Conservation (phyloP, 768 basidiomycete species). For the Agaricus blazei region DNA sequence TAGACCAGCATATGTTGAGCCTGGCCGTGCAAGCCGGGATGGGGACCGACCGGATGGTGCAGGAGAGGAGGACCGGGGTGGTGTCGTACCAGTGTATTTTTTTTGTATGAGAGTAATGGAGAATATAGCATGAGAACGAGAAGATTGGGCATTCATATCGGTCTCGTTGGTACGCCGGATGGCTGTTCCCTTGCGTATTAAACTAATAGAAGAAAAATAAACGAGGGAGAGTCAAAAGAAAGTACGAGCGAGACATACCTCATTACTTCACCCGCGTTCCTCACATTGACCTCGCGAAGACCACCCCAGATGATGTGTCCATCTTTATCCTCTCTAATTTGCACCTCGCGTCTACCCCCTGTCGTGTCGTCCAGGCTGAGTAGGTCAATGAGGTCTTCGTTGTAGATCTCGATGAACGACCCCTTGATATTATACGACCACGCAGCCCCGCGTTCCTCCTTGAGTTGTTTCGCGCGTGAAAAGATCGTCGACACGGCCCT, state of each 20-base stretch:
- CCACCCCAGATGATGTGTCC: slow-evolving; percentile 98
- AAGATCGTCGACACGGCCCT: slow-evolving; percentile 91
- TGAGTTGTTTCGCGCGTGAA: slow-evolving; percentile 65
- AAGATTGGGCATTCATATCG: slow-evolving; percentile 98
- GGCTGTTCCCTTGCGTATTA: slow-evolving; percentile 84
- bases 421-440: slow-evolving; percentile 84
- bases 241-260: slow-evolving; percentile 46
- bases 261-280: slow-evolving; percentile 87
- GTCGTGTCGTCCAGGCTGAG: slow-evolving; percentile 67
- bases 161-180: slow-evolving; percentile 95
- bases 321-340: slow-evolving; percentile 95
- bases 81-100: slow-evolving; percentile 71
- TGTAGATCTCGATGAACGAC: slow-evolving; percentile 97
- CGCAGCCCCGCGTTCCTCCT: slow-evolving; percentile 64
- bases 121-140: slow-evolving; percentile 98
- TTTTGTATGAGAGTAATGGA: slow-evolving; percentile 92
- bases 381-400: slow-evolving; percentile 97
- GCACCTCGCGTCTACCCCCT: slow-evolving; percentile 76
- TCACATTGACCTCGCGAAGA: slow-evolving; percentile 87
- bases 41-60: slow-evolving; percentile 71
- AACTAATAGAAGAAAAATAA: slow-evolving; percentile 34
- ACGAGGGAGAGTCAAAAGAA: slow-evolving; percentile 3
- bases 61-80: slow-evolving; percentile 75
- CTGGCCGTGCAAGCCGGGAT: slow-evolving; percentile 79
- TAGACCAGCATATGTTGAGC: slow-evolving; percentile 58